Percentiles rank a stretch among this genome's conserved stretches.
These are phyloP conservation scores for Scenedesmus sp. DNA, from an alignment of 163 green algal genomes.

Conservation along the genomic window DNA sequence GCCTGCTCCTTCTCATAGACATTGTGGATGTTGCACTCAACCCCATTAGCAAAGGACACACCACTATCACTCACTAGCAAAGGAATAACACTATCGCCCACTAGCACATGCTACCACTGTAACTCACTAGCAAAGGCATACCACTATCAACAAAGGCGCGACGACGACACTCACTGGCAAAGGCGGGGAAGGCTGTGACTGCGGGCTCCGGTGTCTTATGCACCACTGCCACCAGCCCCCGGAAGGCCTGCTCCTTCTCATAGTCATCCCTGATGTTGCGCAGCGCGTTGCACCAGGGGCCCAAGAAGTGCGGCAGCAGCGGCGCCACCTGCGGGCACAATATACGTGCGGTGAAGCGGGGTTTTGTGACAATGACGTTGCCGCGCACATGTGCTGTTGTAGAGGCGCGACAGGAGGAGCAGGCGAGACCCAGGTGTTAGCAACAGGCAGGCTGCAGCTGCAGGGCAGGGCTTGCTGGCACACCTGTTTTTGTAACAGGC, in stretches of 20 bases:
- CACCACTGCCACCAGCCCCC: slow-evolving; percentile 84
- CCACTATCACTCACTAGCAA: too few relatives aligned
- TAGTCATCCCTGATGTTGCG: slow-evolving; percentile 87
- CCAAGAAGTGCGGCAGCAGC: slow-evolving; percentile 65
- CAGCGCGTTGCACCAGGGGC: slow-evolving; percentile 84
- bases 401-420: too few relatives aligned
- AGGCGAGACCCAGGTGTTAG: too few relatives aligned
- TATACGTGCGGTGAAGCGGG: background rate
- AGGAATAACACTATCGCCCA: too few relatives aligned
- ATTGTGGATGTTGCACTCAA: slow-evolving; percentile 77
- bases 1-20: slow-evolving; percentile 96
- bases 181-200: slow-evolving; percentile 62
- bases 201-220: slow-evolving; percentile 77
- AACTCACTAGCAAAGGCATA: background rate
- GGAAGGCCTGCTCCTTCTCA: slow-evolving; percentile 97
- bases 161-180: slow-evolving; percentile 44
- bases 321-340: slow-evolving; percentile 56
- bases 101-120: background rate
- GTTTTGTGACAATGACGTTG: too few relatives aligned
- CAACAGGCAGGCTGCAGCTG: too few relatives aligned
- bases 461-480: too few relatives aligned
- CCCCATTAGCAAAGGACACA: too few relatives aligned
- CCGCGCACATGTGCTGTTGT: too few relatives aligned
- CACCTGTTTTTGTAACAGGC: too few relatives aligned
- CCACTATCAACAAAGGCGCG: background rate